Evolutionary conservation across 495 filamentous ascomycete species (phyloP).

Genomic region (Tuber brumale): DNA sequence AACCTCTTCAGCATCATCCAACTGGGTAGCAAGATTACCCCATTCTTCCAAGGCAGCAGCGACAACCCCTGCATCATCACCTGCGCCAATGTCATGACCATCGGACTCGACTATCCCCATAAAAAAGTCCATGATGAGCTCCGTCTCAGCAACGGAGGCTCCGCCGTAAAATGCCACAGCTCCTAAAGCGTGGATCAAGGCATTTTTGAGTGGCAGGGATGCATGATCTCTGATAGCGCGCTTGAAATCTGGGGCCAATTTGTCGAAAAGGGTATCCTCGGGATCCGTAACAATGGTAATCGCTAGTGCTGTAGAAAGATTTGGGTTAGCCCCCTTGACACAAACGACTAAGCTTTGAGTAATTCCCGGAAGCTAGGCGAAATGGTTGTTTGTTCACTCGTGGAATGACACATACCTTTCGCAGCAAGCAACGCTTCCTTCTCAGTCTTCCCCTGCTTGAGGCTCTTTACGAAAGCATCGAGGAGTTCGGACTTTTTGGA

Average conservation of each 20-base stretch:
- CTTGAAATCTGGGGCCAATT: constrained; percentile 59
- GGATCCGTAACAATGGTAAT: constrained; percentile 68
- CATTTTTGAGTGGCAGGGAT: constrained; percentile 58
- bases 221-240: constrained; percentile 63
- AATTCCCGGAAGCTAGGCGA: constrained; percentile 3
- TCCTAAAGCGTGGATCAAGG: constrained; percentile 68
- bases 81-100: constrained; percentile 65
- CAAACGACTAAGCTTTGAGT: not conserved
- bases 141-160: constrained; percentile 60
- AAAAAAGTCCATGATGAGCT: constrained; percentile 74
- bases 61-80: constrained; percentile 69
- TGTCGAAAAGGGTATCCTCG: constrained; percentile 63
- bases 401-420: constrained; percentile 43
- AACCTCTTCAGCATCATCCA: constrained; percentile 71
- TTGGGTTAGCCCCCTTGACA: constrained; percentile 9
- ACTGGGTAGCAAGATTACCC: constrained; percentile 75
- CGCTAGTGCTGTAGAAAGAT: constrained; percentile 53
- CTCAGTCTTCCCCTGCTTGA: constrained; percentile 63
- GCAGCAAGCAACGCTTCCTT: constrained; percentile 68
- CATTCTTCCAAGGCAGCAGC: constrained; percentile 77
- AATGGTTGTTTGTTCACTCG: not conserved
- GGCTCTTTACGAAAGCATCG: constrained; percentile 62
- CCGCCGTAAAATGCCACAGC: constrained; percentile 73
- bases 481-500: constrained; percentile 59
- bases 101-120: constrained; percentile 83